Conservation (phyloP, 192 early-diverging fungal species). For the Coemansia sp. region DNA sequence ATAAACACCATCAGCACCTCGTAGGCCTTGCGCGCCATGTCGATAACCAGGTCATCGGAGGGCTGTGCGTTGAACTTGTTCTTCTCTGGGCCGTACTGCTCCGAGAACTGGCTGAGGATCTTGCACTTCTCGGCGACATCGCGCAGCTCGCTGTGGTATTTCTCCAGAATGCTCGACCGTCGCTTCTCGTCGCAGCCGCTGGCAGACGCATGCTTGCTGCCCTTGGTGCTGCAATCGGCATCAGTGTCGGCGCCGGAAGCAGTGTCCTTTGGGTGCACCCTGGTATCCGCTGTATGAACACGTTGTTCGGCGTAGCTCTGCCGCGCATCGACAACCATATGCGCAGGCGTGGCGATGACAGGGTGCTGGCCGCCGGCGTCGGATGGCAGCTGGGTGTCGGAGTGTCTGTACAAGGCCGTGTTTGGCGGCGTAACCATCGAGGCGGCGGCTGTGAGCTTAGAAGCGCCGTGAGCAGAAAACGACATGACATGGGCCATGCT, state of each 20-base stretch:
- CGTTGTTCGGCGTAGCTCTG: no score
- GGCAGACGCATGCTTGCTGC: conserved; percentile 1
- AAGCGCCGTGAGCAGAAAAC: background rate
- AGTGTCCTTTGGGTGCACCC: no score
- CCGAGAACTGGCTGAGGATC: conserved; percentile 50
- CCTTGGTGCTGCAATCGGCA: conserved; percentile 1
- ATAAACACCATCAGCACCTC: conserved; percentile 57
- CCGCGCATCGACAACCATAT: no score
- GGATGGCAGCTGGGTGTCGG: background rate
- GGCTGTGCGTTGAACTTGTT: conserved; percentile 56
- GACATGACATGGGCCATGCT: background rate
- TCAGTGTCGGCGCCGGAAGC: background rate
- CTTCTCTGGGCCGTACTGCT: conserved; percentile 52
- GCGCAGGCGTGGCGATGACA: background rate
- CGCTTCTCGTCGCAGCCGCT: conserved; percentile 9
- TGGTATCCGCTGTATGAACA: no score
- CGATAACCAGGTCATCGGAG: conserved; percentile 53
- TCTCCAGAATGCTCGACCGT: conserved; percentile 35
- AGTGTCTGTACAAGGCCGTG: background rate
- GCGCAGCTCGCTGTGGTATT: conserved; percentile 46
- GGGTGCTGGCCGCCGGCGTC: background rate
- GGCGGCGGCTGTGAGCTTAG: background rate
- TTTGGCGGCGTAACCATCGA: conserved; percentile 3
- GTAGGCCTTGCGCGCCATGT: conserved; percentile 57
- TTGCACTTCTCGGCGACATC: conserved; percentile 54